phyloP scores from a whole-genome alignment of 1,139 yeast genomes.

The Debaryomyces fabryi region DNA sequence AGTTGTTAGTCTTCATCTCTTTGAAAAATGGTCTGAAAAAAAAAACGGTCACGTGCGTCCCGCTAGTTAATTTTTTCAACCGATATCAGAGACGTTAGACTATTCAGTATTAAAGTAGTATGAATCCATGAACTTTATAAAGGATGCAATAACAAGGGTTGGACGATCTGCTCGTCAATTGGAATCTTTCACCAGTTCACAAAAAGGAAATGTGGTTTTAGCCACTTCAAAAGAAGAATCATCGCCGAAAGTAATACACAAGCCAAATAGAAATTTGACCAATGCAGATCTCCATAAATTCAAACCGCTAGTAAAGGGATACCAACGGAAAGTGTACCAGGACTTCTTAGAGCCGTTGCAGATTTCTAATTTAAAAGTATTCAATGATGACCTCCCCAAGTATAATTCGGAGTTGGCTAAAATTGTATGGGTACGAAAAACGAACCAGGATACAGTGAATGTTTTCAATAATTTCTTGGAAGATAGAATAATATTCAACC shows the following conservation, averaged over 20 bases:
- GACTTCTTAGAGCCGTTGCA: conserved; percentile 42
- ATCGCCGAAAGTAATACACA: conserved; percentile 6
- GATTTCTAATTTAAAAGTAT: conserved; percentile 38
- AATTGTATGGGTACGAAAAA: conserved; percentile 30
- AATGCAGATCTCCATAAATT: conserved; percentile 16
- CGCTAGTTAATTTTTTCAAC: background rate
- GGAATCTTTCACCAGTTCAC: conserved; percentile 16
- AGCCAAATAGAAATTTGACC: conserved; percentile 11
- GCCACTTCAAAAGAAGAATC: background rate
- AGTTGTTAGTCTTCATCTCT: background rate
- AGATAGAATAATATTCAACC: conserved; percentile 32
- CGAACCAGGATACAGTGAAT: conserved; percentile 19
- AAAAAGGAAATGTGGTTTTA: background rate
- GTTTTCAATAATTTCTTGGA: conserved; percentile 28
- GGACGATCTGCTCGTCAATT: conserved; percentile 25
- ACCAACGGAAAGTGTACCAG: conserved; percentile 31
- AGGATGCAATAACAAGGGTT: conserved; percentile 27
- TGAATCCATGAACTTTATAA: conserved; percentile 21
- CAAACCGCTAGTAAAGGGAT: conserved; percentile 17
- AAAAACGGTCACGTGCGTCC: conserved; percentile 4
- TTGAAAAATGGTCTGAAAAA: background rate
- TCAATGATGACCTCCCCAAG: conserved; percentile 22
- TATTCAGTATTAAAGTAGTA: background rate
- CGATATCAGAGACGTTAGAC: background rate
- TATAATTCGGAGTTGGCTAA: conserved; percentile 30